Base-by-base conservation (phyloP, 108 stramenopile species). In the Cyclotella atomus region DNA sequence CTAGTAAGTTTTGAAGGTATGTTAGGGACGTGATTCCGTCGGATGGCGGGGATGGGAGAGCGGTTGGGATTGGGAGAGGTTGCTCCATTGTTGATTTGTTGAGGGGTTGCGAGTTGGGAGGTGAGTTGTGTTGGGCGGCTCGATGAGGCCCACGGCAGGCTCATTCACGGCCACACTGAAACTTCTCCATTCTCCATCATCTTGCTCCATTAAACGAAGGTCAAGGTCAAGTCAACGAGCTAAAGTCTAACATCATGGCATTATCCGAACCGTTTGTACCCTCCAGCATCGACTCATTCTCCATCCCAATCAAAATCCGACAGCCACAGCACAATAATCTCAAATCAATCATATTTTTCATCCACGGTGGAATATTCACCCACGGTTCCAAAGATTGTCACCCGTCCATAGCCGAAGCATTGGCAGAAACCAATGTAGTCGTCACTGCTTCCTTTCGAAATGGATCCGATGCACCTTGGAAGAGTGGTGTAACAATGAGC, bases 21-120 rank as follows among this genome's bases (percentile, higher is more conserved):
- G 53, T 28, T 25, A 96, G 84, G 56, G 86, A 82, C 16, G 92
- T 85, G 17, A 95, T 86, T 1, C 91, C 95, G 79, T 95, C 95
- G 52, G 88, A 83, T 41, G 88, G 88, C 0, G 87, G 87, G 36
- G 73, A 71, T 17, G 89, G 89, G 36, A 92, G 79, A 34, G 86
- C 27, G 62, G 78, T 83, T 43, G 88, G 76, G 68, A 87, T 87
- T 19, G 88, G 90, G 25, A 50, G n/a, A 0, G 61, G 76, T 59
- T 59, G 56, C 1, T 28, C 29, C 56, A 59, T 59, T 28, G 32
- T 59, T 23, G n/a, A n/a, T n/a, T n/a, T n/a, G n/a, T n/a, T n/a
- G n/a, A n/a, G n/a, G n/a, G n/a, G n/a, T n/a, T n/a, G n/a, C n/a
- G n/a, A n/a, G n/a, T n/a, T n/a, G n/a, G n/a, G n/a, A n/a, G n/a